Evolutionary conservation across 169 alveolate species (phyloP).

Genomic region (Plasmodium gonderi): DNA sequence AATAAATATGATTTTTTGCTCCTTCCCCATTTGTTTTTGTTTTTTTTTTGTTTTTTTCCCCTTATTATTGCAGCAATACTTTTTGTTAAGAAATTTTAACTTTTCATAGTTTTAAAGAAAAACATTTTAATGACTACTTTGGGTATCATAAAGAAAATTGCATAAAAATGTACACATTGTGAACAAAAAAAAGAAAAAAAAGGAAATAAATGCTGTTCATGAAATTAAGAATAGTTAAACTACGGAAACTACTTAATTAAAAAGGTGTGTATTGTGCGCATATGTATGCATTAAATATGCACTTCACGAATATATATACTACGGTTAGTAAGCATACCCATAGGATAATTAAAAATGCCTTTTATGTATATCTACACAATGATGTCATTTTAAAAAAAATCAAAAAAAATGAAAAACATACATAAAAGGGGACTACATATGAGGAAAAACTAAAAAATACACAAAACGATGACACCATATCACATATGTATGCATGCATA

Average conservation of each 20-base stretch:
- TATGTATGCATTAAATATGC: not conserved
- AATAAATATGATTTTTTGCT: not conserved
- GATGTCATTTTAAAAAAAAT: slow-evolving; percentile 20
- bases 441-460: slow-evolving; percentile 1
- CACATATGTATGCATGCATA: not conserved
- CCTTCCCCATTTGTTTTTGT: not conserved
- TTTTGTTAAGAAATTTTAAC: not conserved
- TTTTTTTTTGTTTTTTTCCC: too few species aligned
- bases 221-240: not conserved
- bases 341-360: not conserved
- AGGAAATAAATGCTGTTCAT: not conserved
- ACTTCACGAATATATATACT: not conserved
- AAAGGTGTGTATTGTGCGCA: not conserved
- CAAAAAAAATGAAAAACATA: slow-evolving; percentile 11
- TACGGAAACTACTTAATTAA: not conserved
- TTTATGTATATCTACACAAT: slow-evolving; percentile 2
- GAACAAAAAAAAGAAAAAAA: not conserved
- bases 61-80: not conserved
- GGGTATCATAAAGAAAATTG: slow-evolving; percentile 4
- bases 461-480: not conserved
- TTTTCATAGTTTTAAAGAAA: slow-evolving; percentile 4
- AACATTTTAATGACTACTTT: slow-evolving; percentile 1
- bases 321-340: not conserved
- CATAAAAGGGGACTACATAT: slow-evolving; percentile 5
- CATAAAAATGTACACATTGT: slow-evolving; percentile 18